Conservation (phyloP, 129 eudicot species). For the Dittrichia graveolens region DNA sequence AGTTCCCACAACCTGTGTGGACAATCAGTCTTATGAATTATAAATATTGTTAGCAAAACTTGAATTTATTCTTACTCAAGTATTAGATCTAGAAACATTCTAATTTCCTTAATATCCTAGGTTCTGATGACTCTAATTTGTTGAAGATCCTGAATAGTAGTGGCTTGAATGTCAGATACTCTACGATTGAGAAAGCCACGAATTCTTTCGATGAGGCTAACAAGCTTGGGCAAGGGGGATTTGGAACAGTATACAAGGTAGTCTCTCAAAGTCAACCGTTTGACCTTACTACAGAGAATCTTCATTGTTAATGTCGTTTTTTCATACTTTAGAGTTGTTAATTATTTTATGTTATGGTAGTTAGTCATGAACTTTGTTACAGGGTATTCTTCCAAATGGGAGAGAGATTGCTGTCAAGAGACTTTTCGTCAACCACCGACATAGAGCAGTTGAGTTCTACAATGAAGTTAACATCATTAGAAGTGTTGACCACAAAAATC, state of each 20-base stretch:
- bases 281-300: neutral
- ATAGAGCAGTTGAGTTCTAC: constrained; percentile 82
- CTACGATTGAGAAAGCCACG: constrained; percentile 74
- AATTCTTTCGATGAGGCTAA: constrained; percentile 65
- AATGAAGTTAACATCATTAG: constrained; percentile 79
- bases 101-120: constrained; percentile 24
- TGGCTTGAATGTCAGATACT: constrained; percentile 69
- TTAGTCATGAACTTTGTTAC: neutral
- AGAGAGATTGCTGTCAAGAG: constrained; percentile 88
- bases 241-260: constrained; percentile 89
- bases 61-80: neutral
- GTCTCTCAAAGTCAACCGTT: constrained; percentile 4
- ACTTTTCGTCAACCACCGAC: constrained; percentile 78
- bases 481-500: constrained; percentile 73
- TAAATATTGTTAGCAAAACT: neutral
- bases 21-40: neutral
- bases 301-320: neutral
- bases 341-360: neutral
- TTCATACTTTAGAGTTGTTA: constrained; percentile 7
- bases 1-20: neutral
- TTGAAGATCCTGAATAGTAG: constrained; percentile 55
- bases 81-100: neutral
- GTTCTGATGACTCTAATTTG: constrained; percentile 45
- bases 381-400: constrained; percentile 84
- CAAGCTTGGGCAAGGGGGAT: constrained; percentile 93